A percentile compares a stretch with the other conserved stretches of the same genome.
Conservation (phyloP, 2,329 filamentous ascomycete genomes). For the Trichoderma arundinaceum region DNA sequence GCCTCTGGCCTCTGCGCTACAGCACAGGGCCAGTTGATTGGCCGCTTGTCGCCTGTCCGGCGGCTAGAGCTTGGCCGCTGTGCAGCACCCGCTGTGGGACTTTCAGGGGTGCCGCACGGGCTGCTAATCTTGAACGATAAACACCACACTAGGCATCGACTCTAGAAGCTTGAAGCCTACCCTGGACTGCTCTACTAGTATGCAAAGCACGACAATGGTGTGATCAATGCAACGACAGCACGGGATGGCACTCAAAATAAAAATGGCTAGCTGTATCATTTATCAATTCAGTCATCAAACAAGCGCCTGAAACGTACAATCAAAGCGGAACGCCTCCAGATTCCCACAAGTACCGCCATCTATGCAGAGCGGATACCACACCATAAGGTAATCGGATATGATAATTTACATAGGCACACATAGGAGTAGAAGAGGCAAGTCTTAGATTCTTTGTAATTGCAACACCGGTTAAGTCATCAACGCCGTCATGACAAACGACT, state of each 20-base stretch:
- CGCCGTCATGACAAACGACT: not conserved
- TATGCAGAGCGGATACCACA: too few species aligned
- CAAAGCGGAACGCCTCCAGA: not conserved
- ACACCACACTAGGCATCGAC: not conserved
- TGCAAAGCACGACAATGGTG: not conserved
- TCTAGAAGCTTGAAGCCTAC: not conserved
- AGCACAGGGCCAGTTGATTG: constrained; percentile 38
- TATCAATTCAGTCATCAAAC: not conserved
- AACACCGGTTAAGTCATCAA: too few species aligned
- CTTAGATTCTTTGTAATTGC: too few species aligned
- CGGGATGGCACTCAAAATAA: not conserved
- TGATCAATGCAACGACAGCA: constrained; percentile 1
- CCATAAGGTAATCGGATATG: too few species aligned
- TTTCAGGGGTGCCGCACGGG: not conserved
- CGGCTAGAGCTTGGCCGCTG: constrained; percentile 29
- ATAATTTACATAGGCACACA: too few species aligned
- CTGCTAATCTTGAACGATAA: constrained; percentile 13
- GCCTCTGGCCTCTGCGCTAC: constrained; percentile 40
- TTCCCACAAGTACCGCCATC: too few species aligned
- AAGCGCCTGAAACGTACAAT: not conserved
- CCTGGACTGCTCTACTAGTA: constrained; percentile 4
- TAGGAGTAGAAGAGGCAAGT: too few species aligned
- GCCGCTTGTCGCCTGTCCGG: constrained; percentile 35
- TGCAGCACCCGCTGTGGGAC: constrained; percentile 28
- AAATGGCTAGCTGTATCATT: not conserved